Percentiles rank a stretch among this genome's conserved stretches.
Conservation (phyloP, 805 yeast species). For the Ogataea dorogensis region DNA sequence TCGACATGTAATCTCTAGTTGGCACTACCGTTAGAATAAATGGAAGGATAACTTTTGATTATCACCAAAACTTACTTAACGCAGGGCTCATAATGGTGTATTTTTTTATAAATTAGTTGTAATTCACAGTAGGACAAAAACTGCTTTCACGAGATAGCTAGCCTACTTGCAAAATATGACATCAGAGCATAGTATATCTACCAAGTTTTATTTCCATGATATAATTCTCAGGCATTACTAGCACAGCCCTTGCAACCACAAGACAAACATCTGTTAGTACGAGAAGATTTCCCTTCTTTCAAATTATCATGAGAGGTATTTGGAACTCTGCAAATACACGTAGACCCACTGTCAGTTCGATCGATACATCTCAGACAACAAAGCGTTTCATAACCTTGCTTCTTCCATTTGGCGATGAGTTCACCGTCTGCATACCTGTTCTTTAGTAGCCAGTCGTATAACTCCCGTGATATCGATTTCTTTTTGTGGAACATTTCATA, state of each 20-base stretch:
- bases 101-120: too few species aligned
- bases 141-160: too few species aligned
- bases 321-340: slow-evolving; percentile 88
- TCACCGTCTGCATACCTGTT: slow-evolving; percentile 65
- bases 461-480: slow-evolving; percentile 60
- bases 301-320: slow-evolving; percentile 40
- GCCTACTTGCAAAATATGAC: too few species aligned
- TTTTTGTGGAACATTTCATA: slow-evolving; percentile 72
- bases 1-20: not conserved
- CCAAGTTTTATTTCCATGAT: too few species aligned
- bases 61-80: not conserved
- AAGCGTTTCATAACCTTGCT: slow-evolving; percentile 73
- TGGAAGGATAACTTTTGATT: too few species aligned
- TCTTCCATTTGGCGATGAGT: slow-evolving; percentile 67
- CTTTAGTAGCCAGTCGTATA: slow-evolving; percentile 72
- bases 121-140: too few species aligned
- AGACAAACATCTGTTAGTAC: slow-evolving; percentile 56
- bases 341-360: slow-evolving; percentile 54
- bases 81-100: not conserved
- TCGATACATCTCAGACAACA: slow-evolving; percentile 83
- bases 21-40: not conserved
- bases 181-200: too few species aligned
- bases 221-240: slow-evolving; percentile 63
- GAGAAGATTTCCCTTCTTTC: slow-evolving; percentile 19
- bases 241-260: slow-evolving; percentile 90